Base-by-base conservation (phyloP, 2,329 filamentous ascomycete species). In the Colletotrichum melonis region DNA sequence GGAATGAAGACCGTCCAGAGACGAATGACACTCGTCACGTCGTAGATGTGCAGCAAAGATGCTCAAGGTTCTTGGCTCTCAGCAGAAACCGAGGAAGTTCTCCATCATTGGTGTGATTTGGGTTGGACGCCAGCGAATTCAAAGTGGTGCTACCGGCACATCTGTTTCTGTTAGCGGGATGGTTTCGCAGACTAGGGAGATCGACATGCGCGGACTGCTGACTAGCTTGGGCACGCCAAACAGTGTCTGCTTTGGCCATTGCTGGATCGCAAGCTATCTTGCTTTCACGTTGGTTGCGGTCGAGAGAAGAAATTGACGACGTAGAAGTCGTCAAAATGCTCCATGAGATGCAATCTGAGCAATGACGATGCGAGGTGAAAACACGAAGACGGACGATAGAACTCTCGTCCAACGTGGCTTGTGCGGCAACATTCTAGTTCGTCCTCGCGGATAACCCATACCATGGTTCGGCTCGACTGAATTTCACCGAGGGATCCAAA, bases 1-100 rank as follows among this genome's bases (percentile, higher is more conserved):
- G 28, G 30, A 35, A 57, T 14, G 19, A 42, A n/a, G 24, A n/a
- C 22, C 52, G 28, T 58, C 58, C 38, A 57, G 38, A n/a, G 16
- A 5, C 8, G 28, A 62, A 57, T 62, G 56, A 68, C 57, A 63
- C 69, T 63, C 32, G 57, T 12, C 49, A 56, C 35, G 69, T 68
- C 49, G 56, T 71, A 32, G 32, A 28, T 38, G 46, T 26, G 63
- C 56, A 52, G 54, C 26, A 14, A 35, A 16, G 64, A 62, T 68
- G 28, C 19, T n/a, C 26, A 22, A 19, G 12, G 35, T 26, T 14
- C 32, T 22, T 46, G 24, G 8, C 9, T 28, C 38, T 16, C 28
- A 19, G n/a, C 7, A 54, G 46, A n/a, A 28, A 26, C 49, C 60
- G 60, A 30, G 60, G 49, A 26, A 35, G 12, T 11, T 16, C 9